phyloP scores from a whole-genome alignment of 2,329 filamentous ascomycete species.

The Talaromyces islandicus region DNA sequence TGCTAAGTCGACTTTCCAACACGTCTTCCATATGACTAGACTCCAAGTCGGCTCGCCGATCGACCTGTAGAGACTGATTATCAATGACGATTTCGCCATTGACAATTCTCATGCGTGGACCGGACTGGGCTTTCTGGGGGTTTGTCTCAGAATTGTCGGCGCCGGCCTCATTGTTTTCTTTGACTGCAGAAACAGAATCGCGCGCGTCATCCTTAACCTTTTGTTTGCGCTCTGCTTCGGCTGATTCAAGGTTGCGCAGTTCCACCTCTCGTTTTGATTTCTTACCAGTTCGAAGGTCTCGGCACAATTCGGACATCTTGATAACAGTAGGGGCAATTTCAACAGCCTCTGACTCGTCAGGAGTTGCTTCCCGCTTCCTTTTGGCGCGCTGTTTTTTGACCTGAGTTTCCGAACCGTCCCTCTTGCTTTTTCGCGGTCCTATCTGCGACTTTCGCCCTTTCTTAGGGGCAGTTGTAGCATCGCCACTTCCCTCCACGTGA shows the following conservation, averaged over 20 bases:
- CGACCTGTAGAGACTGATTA: slow-evolving; percentile 47
- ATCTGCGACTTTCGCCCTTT: slow-evolving; percentile 15
- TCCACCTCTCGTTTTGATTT: slow-evolving; percentile 53
- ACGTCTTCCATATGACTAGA: slow-evolving; percentile 42
- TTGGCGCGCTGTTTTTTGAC: slow-evolving; percentile 23
- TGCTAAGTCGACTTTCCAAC: slow-evolving; percentile 41
- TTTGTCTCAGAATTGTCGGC: slow-evolving; percentile 15
- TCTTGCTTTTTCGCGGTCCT: slow-evolving; percentile 7
- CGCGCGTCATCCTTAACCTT: slow-evolving; percentile 30
- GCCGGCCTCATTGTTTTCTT: slow-evolving; percentile 18
- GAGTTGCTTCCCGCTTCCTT: slow-evolving; percentile 36
- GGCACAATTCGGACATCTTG: slow-evolving; percentile 55
- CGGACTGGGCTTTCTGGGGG: slow-evolving; percentile 26
- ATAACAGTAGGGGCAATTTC: slow-evolving; percentile 50
- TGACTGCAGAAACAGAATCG: slow-evolving; percentile 13
- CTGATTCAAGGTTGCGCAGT: slow-evolving; percentile 53
- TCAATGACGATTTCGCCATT: slow-evolving; percentile 55
- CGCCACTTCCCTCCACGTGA: slow-evolving; percentile 6
- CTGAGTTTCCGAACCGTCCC: slow-evolving; percentile 10
- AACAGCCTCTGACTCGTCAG: slow-evolving; percentile 42
- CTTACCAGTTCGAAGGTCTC: slow-evolving; percentile 49
- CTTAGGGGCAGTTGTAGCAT: slow-evolving; percentile 13
- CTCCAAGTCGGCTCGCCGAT: slow-evolving; percentile 50
- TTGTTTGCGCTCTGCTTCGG: slow-evolving; percentile 43
- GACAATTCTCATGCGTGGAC: slow-evolving; percentile 47